Evolutionary conservation across 768 basidiomycete genomes (phyloP), one percentile per base, ranked within the genome.

Genomic region (Mycena olivaceomarginata): DNA sequence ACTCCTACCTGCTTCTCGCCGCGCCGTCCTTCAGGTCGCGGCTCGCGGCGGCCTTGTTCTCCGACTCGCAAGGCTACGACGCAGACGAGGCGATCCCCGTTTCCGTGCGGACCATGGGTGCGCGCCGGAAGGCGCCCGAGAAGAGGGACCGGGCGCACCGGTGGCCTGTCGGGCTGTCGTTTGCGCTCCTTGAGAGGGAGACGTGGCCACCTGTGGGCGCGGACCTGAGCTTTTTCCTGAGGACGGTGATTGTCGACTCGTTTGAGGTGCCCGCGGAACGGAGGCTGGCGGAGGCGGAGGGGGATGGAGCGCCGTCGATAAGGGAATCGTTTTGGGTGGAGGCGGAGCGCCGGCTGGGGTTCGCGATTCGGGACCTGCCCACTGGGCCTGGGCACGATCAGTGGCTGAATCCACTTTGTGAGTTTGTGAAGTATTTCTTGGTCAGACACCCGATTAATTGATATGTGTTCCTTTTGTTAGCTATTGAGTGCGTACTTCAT

Each of bases 191-290:
- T 48, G 93, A 94, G 60, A 88, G 94, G 46, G 92, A 92, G 66
- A 91, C 89, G 6, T 98, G 97, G 97, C 97, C 97, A 0, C 97
- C 97, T 13, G 94, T 94, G 20, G 96, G 95, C 7, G 90, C 94
- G 3, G 96, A 97, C 81, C 86, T 98, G 65, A 95, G 95, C 80
- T 97, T 94, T 85, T 92, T 94, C 79, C n/a, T 98, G 56, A 86
- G 96, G 68, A 94, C 95, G 0, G 97, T 98, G 10, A 94, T 98
- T 79, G 91, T 97, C 11, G 97, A 97, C 82, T 94, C 95, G 6
- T 87, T 96, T 48, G 92, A 92, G 59, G 82, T 75, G 10, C 77
- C 41, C 69, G 48, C 40, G 46, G 31, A 31, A 31, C 31, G 31
- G 31, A 31, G 31, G 31, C 31, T 31, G 31, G 31, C 31, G 31